A percentile compares a stretch with the other conserved stretches of the same genome.
phyloP scores from a whole-genome alignment of 768 basidiomycete species.

The Lentinula sp. region DNA sequence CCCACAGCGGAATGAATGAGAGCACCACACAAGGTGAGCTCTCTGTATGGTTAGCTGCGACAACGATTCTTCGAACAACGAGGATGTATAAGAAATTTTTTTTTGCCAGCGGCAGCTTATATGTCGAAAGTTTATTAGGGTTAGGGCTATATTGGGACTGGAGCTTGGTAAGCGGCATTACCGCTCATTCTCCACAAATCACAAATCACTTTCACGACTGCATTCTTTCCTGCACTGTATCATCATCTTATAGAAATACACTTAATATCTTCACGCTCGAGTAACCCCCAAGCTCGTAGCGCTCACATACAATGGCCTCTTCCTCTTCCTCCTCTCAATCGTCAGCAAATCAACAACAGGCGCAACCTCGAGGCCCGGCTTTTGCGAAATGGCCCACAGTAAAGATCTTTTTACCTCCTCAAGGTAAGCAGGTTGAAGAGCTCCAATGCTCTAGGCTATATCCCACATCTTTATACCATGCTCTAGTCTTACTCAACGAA shows the following conservation, averaged over 20 bases:
- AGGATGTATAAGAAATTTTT: slow-evolving; percentile 21
- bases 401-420: slow-evolving; percentile 47
- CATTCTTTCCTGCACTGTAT: too few relatives aligned
- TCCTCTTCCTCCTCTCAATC: not conserved
- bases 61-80: slow-evolving; percentile 77
- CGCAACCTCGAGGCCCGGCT: slow-evolving; percentile 28
- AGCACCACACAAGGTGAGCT: slow-evolving; percentile 19
- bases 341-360: slow-evolving; percentile 20
- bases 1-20: slow-evolving; percentile 67
- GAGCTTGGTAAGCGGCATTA: slow-evolving; percentile 13
- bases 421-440: slow-evolving; percentile 24
- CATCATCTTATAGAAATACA: too few relatives aligned
- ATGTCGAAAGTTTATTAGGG: not conserved
- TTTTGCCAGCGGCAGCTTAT: slow-evolving; percentile 8
- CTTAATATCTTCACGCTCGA: too few relatives aligned
- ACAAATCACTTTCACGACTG: too few relatives aligned
- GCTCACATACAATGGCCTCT: not conserved
- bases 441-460: not conserved
- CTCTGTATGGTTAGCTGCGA: slow-evolving; percentile 77
- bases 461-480: not conserved
- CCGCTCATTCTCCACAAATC: not conserved
- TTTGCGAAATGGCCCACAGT: slow-evolving; percentile 46
- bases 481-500: not conserved
- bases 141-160: not conserved
- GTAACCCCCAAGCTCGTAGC: too few relatives aligned